These are phyloP conservation scores for Podosphaera aphanis DNA, from an alignment of 2,329 filamentous ascomycete genomes.

Conservation along the genomic window DNA sequence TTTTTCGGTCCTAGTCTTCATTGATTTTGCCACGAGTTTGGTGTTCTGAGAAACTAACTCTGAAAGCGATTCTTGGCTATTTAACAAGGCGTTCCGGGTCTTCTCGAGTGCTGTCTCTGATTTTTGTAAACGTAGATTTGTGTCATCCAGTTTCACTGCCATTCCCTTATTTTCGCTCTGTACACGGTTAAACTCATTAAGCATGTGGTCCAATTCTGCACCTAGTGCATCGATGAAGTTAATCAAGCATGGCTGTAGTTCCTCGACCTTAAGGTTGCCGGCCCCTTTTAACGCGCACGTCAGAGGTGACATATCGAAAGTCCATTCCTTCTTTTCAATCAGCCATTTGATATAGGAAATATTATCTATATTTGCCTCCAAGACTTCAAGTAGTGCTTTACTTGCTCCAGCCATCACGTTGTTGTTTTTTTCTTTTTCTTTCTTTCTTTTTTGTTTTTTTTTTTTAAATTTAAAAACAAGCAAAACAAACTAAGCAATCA, in stretches of 20 bases:
- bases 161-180: not conserved
- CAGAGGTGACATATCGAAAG: not conserved
- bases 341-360: not conserved
- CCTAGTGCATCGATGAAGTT: not conserved
- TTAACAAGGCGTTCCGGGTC: not conserved
- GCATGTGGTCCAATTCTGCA: not conserved
- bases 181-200: not conserved
- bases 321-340: not conserved
- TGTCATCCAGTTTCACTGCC: not conserved
- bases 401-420: not conserved
- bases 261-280: not conserved
- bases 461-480: not conserved
- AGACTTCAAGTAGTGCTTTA: not conserved
- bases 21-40: not conserved
- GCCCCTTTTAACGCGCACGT: not conserved
- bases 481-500: too few species aligned
- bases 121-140: not conserved
- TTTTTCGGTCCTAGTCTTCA: not conserved
- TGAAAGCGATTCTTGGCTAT: not conserved
- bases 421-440: not conserved
- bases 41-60: not conserved
- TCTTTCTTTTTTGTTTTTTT: not conserved
- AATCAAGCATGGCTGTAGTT: not conserved
- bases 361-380: not conserved
- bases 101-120: not conserved